Conservation (phyloP, 768 basidiomycete species). For the Mycena amicta region DNA sequence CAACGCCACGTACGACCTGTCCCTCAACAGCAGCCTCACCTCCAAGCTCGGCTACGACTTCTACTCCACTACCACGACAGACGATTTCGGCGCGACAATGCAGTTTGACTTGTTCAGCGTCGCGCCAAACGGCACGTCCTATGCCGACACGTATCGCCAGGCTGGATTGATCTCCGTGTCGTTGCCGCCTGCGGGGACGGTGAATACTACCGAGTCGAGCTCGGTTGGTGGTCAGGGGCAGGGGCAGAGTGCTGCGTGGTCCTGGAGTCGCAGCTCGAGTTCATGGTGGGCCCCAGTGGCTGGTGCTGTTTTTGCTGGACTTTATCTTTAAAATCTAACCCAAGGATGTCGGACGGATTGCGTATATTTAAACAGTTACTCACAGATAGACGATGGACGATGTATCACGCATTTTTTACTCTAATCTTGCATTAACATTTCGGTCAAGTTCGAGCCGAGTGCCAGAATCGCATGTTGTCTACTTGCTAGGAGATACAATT, state of each 20-base stretch:
- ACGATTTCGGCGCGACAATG: constrained; percentile 20
- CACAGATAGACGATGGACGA: neutral
- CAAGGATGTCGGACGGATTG: no score
- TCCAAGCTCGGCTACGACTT: constrained; percentile 39
- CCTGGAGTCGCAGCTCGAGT: neutral
- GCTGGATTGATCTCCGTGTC: constrained; percentile 15
- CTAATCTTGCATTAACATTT: no score
- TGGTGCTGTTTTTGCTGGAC: neutral
- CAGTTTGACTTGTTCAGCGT: constrained; percentile 14
- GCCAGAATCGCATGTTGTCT: no score
- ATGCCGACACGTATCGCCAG: constrained; percentile 14
- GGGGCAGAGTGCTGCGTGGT: neutral
- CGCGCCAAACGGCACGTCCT: constrained; percentile 9
- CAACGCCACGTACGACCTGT: constrained; percentile 33
- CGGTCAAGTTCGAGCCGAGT: no score
- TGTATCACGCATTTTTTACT: no score
- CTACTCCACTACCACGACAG: constrained; percentile 28
- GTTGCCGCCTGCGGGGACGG: constrained; percentile 4
- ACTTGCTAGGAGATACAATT: no score
- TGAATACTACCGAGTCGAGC: constrained; percentile 14
- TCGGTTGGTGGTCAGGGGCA: constrained; percentile 2
- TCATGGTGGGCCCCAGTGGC: neutral
- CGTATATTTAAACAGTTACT: neutral
- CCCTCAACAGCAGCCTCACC: constrained; percentile 30
- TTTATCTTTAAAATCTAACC: neutral